Evolutionary conservation across 169 alveolate genomes (phyloP).

Genomic region (Perkinsus marinus): DNA sequence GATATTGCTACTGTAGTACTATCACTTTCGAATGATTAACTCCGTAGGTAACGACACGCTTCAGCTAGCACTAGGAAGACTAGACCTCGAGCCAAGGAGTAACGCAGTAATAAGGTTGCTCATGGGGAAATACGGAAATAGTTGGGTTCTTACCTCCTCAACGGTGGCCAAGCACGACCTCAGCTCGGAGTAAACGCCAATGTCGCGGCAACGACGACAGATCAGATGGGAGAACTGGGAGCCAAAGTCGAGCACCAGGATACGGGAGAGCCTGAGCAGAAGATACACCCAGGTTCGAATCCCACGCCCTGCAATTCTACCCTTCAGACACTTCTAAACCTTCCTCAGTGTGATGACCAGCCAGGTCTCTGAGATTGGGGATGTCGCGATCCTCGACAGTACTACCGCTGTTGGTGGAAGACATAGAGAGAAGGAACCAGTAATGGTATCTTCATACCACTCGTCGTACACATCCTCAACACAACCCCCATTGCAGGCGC

Average conservation of each 20-base stretch:
- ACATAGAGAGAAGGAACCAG: neutral
- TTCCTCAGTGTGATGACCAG: neutral
- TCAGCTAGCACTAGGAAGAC: too few species aligned
- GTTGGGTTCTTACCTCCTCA: neutral
- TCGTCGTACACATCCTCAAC: too few species aligned
- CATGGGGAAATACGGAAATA: too few species aligned
- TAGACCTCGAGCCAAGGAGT: too few species aligned
- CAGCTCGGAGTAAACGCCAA: constrained; percentile 33
- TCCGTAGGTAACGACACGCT: too few species aligned
- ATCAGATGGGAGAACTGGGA: constrained; percentile 34
- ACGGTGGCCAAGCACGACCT: neutral
- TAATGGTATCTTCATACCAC: neutral
- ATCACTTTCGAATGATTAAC: too few species aligned
- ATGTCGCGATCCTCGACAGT: neutral
- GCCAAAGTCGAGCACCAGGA: constrained; percentile 38
- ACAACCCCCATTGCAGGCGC: neutral
- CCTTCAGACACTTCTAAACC: neutral
- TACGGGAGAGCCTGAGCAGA: neutral
- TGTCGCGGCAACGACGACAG: constrained; percentile 38
- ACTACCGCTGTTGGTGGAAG: neutral
- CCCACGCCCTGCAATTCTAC: neutral
- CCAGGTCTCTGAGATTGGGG: neutral
- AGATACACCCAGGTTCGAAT: neutral
- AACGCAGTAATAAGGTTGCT: too few species aligned
- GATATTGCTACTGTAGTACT: too few species aligned